Percentiles rank a stretch among this genome's conserved stretches.
phyloP scores from a whole-genome alignment of 2,329 filamentous ascomycete species.

The Colletotrichum eremochloae region DNA sequence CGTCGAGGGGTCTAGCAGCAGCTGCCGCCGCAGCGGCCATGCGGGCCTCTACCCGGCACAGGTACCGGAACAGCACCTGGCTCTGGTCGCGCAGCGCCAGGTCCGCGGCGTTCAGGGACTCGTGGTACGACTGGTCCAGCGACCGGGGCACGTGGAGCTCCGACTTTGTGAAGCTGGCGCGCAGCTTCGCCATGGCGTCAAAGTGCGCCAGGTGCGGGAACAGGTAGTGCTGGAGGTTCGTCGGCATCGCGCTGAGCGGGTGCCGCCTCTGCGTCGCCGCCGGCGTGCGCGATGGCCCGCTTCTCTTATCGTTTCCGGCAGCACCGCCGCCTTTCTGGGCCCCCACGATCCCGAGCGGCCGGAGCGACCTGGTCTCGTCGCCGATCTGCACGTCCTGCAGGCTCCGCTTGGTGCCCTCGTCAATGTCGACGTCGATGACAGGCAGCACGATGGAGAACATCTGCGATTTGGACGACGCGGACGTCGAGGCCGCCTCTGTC shows the following conservation, averaged over 20 bases:
- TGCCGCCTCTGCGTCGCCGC: slow-evolving; percentile 5
- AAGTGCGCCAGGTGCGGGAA: slow-evolving; percentile 43
- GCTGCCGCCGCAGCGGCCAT: not conserved
- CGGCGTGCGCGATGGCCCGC: not conserved
- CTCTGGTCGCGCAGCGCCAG: slow-evolving; percentile 35
- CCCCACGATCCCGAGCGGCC: slow-evolving; percentile 14
- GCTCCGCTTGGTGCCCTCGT: slow-evolving; percentile 37
- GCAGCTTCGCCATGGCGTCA: slow-evolving; percentile 41
- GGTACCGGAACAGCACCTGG: slow-evolving; percentile 41
- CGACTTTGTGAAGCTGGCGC: slow-evolving; percentile 41
- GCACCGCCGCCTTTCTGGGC: not conserved
- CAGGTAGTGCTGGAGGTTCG: slow-evolving; percentile 41
- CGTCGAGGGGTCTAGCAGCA: not conserved
- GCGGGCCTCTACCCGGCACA: slow-evolving; percentile 28
- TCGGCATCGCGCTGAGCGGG: slow-evolving; percentile 41
- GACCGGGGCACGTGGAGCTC: slow-evolving; percentile 42
- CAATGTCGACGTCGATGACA: slow-evolving; percentile 42
- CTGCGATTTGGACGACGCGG: not conserved
- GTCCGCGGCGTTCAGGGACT: slow-evolving; percentile 37
- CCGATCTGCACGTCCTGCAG: slow-evolving; percentile 39
- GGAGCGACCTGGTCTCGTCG: slow-evolving; percentile 21
- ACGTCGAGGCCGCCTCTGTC: too few relatives aligned
- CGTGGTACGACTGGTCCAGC: slow-evolving; percentile 43
- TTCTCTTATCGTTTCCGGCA: slow-evolving; percentile 15
- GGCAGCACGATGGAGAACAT: slow-evolving; percentile 43